Evolutionary conservation across 257 asterid species (phyloP).

Genomic region (Knoxia roxburghii): DNA sequence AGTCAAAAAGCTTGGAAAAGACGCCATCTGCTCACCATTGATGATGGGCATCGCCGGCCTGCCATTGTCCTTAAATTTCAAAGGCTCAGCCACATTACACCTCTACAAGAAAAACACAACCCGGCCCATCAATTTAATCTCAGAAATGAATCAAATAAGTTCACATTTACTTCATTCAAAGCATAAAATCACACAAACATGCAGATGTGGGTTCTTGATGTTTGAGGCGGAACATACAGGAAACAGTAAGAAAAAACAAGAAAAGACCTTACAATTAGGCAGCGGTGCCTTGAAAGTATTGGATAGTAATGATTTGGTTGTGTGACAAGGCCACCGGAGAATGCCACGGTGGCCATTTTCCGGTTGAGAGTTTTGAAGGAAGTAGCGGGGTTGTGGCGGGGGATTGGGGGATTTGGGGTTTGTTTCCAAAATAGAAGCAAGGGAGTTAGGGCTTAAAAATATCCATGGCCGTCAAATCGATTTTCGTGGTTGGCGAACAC

Average conservation of each 20-base stretch:
- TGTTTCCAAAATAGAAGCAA: too few species aligned
- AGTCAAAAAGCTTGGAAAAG: slow-evolving; percentile 49
- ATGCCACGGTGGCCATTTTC: slow-evolving; percentile 47
- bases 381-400: too few species aligned
- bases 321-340: slow-evolving; percentile 32
- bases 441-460: too few species aligned
- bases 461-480: too few species aligned
- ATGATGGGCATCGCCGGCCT: slow-evolving; percentile 25
- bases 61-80: slow-evolving; percentile 61
- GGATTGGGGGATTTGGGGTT: too few species aligned
- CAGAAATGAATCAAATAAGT: slow-evolving; percentile 5
- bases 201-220: neutral
- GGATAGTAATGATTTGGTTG: slow-evolving; percentile 13
- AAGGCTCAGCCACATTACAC: slow-evolving; percentile 57
- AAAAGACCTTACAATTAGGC: slow-evolving; percentile 28
- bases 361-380: neutral
- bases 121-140: neutral
- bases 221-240: neutral
- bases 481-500: too few species aligned
- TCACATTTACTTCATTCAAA: neutral
- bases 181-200: neutral
- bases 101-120: slow-evolving; percentile 31
- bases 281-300: neutral
- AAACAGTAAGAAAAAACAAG: neutral
- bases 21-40: slow-evolving; percentile 24